These are phyloP conservation scores for Dictyostelium purpureum DNA, from an alignment of 78 protist genomes.

Conservation along the genomic window DNA sequence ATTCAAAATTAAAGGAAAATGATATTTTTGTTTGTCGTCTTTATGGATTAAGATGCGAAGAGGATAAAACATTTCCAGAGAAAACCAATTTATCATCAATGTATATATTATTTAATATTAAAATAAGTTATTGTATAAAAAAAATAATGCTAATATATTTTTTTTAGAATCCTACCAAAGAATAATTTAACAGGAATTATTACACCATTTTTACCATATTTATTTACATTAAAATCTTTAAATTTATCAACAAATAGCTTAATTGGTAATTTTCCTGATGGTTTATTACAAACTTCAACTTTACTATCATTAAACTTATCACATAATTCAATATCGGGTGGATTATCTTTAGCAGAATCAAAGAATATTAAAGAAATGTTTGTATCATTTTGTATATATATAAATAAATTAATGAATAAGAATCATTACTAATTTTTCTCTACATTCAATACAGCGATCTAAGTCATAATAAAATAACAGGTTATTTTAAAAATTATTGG, in stretches of 20 bases:
- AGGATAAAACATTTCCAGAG: no score
- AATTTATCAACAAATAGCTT: constrained; percentile 6
- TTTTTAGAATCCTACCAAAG: not conserved
- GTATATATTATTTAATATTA: not conserved
- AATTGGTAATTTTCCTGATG: constrained; percentile 1
- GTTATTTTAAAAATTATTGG: constrained; percentile 8
- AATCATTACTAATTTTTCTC: not conserved
- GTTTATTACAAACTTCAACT: not conserved
- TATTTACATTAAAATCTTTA: not conserved
- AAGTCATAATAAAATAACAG: constrained; percentile 18
- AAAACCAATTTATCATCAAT: not conserved
- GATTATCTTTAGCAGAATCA: not conserved
- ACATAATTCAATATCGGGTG: not conserved
- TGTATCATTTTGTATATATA: not conserved
- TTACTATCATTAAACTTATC: not conserved
- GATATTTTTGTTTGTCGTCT: not conserved
- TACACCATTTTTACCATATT: not conserved
- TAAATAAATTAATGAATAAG: not conserved
- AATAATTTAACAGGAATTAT: constrained; percentile 16
- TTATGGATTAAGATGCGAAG: constrained; percentile 12
- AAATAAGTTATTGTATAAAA: not conserved
- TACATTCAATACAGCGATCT: not conserved
- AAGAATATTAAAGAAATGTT: not conserved
- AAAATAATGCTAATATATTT: not conserved
- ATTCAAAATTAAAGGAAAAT: not conserved